Evolutionary conservation across 1,139 yeast genomes (phyloP), one percentile per base, ranked within the genome.

Genomic region (Meyerozyma sp.): DNA sequence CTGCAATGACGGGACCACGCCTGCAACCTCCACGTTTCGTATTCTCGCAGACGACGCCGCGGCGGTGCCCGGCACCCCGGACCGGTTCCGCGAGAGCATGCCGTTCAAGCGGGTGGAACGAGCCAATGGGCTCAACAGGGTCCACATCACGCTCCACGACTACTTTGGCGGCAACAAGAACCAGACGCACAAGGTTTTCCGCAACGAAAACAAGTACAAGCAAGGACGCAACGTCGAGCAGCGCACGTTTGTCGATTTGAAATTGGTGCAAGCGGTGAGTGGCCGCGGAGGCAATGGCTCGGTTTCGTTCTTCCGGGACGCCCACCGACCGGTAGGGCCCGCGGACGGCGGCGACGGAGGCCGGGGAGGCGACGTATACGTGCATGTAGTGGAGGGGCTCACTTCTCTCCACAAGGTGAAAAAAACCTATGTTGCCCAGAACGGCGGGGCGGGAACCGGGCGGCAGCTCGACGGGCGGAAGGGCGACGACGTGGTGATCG

Each of bases 301-400:
- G 40, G 84, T 89, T 0, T 84, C 97, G 1, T 93, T 93, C 61
- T 77, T 84, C 50, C 69, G 96, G 48, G 98, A 89, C 54, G 88
- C 96, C 2, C 87, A 90, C 42, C 68, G 88, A 37, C 75, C 96
- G 0, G 73, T 76, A 16, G 98, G 98, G 0, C 98, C 98, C 0
- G 95, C 98, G 0, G 96, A 91, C 62, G 98, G 98, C 21, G 98
- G 98, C 13, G 98, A 93, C 63, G 98, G 98, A 21, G 98, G 98
- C 5, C 70, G 74, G 48, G 98, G 98, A 10, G 98, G 98, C 1
- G 76, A 85, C 44, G 77, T 93, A 3, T 91, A 84, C 58, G 77
- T 93, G 4, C 87, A 82, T 58, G 96, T 95, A 2, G 82, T 84
- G 2, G 44, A 51, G 44, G 87, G 85, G 13, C 56, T 84, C 43